Evolutionary conservation across 495 filamentous ascomycete genomes (phyloP).

Genomic region (Amphirosellinia nigrospora): DNA sequence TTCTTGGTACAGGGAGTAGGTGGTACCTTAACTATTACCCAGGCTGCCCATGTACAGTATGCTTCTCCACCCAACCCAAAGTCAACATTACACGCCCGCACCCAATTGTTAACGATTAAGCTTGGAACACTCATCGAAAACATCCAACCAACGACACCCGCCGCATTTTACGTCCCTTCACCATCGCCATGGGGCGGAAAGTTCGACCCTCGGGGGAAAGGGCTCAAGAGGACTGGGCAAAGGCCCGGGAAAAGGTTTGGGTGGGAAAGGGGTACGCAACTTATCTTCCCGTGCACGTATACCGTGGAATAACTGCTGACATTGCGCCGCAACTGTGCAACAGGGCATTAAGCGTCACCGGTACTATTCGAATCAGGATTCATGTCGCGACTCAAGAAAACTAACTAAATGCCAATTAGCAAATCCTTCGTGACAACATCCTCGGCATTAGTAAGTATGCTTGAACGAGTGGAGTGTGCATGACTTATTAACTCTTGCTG

Average conservation of each 20-base stretch:
- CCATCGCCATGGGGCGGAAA: constrained; percentile 19
- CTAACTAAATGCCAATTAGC: constrained; percentile 41
- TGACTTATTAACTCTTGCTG: neutral
- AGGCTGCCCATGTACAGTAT: too few relatives aligned
- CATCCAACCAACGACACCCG: neutral
- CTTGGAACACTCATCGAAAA: constrained; percentile 3
- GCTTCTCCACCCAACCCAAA: neutral
- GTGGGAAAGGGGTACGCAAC: constrained; percentile 37
- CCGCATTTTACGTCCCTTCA: neutral
- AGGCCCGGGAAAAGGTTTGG: constrained; percentile 32
- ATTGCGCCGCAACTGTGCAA: constrained; percentile 7
- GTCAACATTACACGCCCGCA: neutral
- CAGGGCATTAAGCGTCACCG: constrained; percentile 40
- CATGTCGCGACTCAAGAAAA: neutral
- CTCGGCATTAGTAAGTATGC: constrained; percentile 66
- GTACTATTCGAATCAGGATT: constrained; percentile 23
- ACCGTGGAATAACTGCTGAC: constrained; percentile 10
- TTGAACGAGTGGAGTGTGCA: neutral
- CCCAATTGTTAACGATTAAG: constrained; percentile 2
- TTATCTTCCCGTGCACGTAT: neutral
- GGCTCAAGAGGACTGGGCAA: constrained; percentile 35
- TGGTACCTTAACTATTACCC: neutral
- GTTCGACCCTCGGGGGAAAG: constrained; percentile 26
- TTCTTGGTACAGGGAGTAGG: neutral
- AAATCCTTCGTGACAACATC: constrained; percentile 69